Percentiles rank a stretch among this genome's conserved stretches.
Conservation (phyloP, 2,329 filamentous ascomycete genomes). For the Grosmannia penicillata region DNA sequence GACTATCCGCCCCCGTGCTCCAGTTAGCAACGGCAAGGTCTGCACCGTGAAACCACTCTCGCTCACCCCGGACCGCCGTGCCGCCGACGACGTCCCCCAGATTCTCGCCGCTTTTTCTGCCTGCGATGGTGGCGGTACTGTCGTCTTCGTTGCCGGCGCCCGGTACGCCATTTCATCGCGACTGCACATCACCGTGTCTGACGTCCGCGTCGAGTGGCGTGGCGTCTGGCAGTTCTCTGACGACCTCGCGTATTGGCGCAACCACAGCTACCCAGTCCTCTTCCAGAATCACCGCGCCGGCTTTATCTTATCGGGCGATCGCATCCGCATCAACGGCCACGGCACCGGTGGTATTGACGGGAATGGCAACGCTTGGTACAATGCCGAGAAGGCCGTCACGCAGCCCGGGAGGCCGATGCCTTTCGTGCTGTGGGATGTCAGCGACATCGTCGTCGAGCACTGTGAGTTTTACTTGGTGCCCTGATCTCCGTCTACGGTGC, state of each 20-base stretch:
- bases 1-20: not conserved
- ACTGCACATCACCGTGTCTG: conserved; percentile 31
- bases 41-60: conserved; percentile 12
- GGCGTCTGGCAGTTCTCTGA: conserved; percentile 37
- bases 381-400: conserved; percentile 27
- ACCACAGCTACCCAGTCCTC: conserved; percentile 33
- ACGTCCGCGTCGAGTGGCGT: conserved; percentile 36
- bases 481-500: too few relatives aligned
- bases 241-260: conserved; percentile 38
- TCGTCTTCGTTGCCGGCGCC: conserved; percentile 33
- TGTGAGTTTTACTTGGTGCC: conserved; percentile 13
- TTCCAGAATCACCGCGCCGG: conserved; percentile 42
- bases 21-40: conserved; percentile 9
- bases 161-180: conserved; percentile 34
- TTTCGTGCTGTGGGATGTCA: conserved; percentile 42
- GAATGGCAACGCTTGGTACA: conserved; percentile 40
- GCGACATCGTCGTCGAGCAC: conserved; percentile 35
- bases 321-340: conserved; percentile 35
- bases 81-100: conserved; percentile 13
- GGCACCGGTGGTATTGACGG: conserved; percentile 37
- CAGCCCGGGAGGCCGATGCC: conserved; percentile 39
- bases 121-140: conserved; percentile 17
- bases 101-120: conserved; percentile 14
- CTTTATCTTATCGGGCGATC: conserved; percentile 32
- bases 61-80: conserved; percentile 1